Evolutionary conservation across 768 basidiomycete genomes (phyloP).

Genomic region (Lentinula sp.): DNA sequence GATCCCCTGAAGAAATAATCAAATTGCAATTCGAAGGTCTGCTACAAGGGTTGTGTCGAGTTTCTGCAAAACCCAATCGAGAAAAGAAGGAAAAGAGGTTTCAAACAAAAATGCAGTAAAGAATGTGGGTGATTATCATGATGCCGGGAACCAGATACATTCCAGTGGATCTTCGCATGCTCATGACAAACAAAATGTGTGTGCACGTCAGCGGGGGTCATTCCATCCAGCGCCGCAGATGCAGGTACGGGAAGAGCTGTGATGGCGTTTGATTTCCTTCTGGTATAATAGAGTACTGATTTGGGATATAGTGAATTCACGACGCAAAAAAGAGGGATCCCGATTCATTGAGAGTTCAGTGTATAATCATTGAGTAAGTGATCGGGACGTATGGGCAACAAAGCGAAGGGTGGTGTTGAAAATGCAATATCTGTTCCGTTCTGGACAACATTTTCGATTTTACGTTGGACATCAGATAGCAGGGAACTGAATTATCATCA

Average conservation of each 20-base stretch:
- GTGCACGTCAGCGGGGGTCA: not conserved
- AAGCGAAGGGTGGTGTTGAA: not conserved
- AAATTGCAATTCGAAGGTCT: too few relatives aligned
- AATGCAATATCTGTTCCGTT: not conserved
- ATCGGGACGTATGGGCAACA: not conserved
- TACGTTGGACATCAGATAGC: not conserved
- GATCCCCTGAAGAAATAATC: too few relatives aligned
- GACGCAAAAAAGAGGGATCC: not conserved
- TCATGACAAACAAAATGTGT: not conserved
- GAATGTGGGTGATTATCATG: not conserved
- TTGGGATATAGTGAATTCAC: not conserved
- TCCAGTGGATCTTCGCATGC: not conserved
- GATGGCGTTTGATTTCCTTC: not conserved
- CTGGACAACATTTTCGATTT: not conserved
- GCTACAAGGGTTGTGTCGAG: too few relatives aligned
- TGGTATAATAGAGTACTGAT: not conserved
- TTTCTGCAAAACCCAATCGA: too few relatives aligned
- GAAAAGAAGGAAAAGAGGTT: not conserved
- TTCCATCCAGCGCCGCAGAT: not conserved
- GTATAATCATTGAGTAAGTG: not conserved
- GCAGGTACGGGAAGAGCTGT: not conserved
- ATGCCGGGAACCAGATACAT: not conserved
- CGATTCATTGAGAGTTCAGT: not conserved
- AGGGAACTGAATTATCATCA: not conserved
- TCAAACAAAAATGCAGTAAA: not conserved